Evolutionary conservation across 164 flowering plant genomes (phyloP).

Genomic region (Piper longum): DNA sequence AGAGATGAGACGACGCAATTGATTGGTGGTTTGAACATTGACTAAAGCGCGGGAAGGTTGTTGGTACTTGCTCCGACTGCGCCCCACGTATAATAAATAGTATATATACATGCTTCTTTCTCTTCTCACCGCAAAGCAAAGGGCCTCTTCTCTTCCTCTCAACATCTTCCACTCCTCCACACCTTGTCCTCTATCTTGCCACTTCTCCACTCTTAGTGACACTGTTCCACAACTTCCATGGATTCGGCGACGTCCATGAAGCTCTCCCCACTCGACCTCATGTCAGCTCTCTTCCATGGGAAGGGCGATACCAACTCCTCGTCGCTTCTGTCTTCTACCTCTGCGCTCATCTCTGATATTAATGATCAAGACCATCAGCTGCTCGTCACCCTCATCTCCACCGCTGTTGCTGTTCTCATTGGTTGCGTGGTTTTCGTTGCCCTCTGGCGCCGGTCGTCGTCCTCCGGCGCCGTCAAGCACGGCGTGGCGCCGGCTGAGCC

Average conservation of each 20-base stretch:
- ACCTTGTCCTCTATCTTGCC: no score
- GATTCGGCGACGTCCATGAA: conserved; percentile 5
- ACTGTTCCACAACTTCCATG: background rate
- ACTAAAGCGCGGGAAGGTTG: no score
- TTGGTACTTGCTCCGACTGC: no score
- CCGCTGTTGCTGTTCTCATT: conserved; percentile 64
- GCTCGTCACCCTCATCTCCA: conserved; percentile 48
- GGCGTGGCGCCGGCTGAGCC: conserved; percentile 10
- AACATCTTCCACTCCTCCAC: no score
- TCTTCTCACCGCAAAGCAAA: no score
- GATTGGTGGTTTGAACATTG: no score
- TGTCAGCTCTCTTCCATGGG: conserved; percentile 49
- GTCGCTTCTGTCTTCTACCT: conserved; percentile 4
- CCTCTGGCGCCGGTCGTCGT: conserved; percentile 47
- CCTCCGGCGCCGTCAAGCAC: conserved; percentile 8
- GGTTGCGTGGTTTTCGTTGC: conserved; percentile 42
- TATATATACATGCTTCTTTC: no score
- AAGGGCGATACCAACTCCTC: conserved; percentile 22
- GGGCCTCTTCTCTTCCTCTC: no score
- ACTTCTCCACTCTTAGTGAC: no score
- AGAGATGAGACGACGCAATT: no score
- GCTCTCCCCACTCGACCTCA: conserved; percentile 49
- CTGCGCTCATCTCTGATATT: no score
- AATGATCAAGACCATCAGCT: conserved; percentile 10
- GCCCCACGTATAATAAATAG: no score